Evolutionary conservation across 176 grass and related monocot genomes (phyloP).

Genomic region (Urochloa ruziziensis): DNA sequence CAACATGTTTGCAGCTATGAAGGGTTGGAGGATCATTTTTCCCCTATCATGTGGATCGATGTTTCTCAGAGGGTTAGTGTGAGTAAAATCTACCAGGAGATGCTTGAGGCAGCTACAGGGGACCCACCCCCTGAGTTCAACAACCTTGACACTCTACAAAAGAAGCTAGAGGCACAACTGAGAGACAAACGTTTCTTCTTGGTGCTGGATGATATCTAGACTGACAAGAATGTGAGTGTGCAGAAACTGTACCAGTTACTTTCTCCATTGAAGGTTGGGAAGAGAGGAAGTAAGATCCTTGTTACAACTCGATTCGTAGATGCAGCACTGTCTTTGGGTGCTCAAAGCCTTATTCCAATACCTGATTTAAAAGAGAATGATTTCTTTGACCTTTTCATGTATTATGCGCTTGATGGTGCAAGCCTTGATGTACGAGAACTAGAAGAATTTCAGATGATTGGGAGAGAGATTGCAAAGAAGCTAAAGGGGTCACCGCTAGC

Average conservation of each 20-base stretch:
- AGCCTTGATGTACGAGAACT: neutral
- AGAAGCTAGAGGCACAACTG: neutral
- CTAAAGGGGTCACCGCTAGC: slow-evolving; percentile 24
- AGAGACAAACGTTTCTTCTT: neutral
- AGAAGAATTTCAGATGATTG: neutral
- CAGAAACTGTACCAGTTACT: neutral
- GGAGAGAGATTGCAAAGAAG: slow-evolving; percentile 1
- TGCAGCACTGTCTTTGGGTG: neutral
- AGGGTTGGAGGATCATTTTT: neutral
- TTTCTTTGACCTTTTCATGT: slow-evolving; percentile 28
- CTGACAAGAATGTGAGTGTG: neutral
- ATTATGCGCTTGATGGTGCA: neutral
- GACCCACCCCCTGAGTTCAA: neutral
- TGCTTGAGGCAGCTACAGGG: neutral
- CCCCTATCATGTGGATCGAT: slow-evolving; percentile 27
- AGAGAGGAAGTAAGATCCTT: slow-evolving; percentile 30
- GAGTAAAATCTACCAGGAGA: neutral
- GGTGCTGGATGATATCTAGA: slow-evolving; percentile 22
- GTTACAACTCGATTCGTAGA: slow-evolving; percentile 22
- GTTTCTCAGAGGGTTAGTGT: neutral
- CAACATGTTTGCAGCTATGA: slow-evolving; percentile 19
- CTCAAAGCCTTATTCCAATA: neutral
- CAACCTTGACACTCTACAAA: neutral
- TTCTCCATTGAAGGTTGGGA: slow-evolving; percentile 2
- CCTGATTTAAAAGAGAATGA: neutral